Base-by-base conservation (phyloP, 371 early-diverging fungal genomes). In the Rhizopus sp. region DNA sequence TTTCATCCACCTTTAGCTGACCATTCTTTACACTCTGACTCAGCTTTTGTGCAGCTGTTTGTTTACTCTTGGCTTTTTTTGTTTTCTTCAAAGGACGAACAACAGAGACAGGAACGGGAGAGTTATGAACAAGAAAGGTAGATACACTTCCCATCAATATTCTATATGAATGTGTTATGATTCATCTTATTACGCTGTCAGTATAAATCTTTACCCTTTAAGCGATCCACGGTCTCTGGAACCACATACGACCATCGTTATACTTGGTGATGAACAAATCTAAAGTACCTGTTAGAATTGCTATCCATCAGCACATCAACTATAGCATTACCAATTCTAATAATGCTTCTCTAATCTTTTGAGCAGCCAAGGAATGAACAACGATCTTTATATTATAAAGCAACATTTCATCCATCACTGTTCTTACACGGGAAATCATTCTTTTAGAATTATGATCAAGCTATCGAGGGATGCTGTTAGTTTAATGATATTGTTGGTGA, bases 81-180 rank as follows among this genome's bases (percentile, higher is more conserved):
- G 72, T 58, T 38, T 77, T 78, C 45, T 79, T 78, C 32, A 82
- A 82, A 5, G 80, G 75, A 8, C 85, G 76, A 9, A 85, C 82
- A 15, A 85, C 83, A 41, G 82, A 72, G 7, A 85, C 85, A 0
- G 85, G 85, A 2, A 81, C 73, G 9, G 82, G 80, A 1, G 85
- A 80, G 42, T 82, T 85, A 37, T 85, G 81, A 0, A 85, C 83
- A 35, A 85, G 61, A 56, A 73, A 85, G 9, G 82, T 80, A 31
- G 82, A 82, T 4, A 85, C 79, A 30, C 82, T 79, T 23, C 85
- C 85, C 63, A 85, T 78, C 2, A 83, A 50, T 55, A 85, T 67
- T 0, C 74, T 76, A 52, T 13, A 12, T 4, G 6, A 13, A 23
- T 33, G 5, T 6, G 1, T 83, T 83, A 12, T 73, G 53, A 4